These are phyloP conservation scores for Fonsecaea monophora DNA, from an alignment of 2,329 filamentous ascomycete species.

Conservation along the genomic window DNA sequence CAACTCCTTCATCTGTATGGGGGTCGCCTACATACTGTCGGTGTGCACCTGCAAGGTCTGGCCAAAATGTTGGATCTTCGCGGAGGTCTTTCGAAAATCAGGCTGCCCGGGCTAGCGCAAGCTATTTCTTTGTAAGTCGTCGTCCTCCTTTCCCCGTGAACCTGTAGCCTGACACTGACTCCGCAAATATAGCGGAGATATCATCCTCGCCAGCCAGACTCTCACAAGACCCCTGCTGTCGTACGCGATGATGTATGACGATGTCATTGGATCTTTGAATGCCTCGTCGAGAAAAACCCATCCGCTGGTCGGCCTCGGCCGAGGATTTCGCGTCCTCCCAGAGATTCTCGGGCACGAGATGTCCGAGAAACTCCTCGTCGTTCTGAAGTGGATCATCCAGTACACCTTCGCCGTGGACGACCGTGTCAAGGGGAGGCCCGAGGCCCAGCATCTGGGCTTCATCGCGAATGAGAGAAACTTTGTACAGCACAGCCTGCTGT, in stretches of 20 bases:
- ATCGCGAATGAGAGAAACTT: constrained; percentile 50
- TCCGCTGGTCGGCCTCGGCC: constrained; percentile 39
- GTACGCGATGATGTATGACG: constrained; percentile 39
- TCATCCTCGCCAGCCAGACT: constrained; percentile 41
- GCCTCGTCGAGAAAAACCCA: constrained; percentile 41
- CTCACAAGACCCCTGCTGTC: constrained; percentile 39
- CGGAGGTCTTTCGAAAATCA: constrained; percentile 48
- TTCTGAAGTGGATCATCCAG: constrained; percentile 44
- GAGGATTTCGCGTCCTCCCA: constrained; percentile 39
- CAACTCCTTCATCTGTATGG: constrained; percentile 50
- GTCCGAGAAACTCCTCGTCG: constrained; percentile 42
- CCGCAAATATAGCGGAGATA: constrained; percentile 31
- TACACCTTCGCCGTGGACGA: constrained; percentile 45
- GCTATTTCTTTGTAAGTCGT: constrained; percentile 44
- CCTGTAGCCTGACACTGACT: constrained; percentile 9
- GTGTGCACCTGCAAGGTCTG: constrained; percentile 46
- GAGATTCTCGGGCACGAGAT: constrained; percentile 23
- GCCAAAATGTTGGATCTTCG: constrained; percentile 47
- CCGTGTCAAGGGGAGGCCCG: constrained; percentile 33
- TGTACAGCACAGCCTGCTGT: constrained; percentile 48
- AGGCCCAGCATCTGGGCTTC: constrained; percentile 38
- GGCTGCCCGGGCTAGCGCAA: constrained; percentile 47
- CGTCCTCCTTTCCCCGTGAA: background rate
- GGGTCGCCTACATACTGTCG: constrained; percentile 44
- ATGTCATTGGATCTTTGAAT: constrained; percentile 33